Base-by-base conservation (phyloP, 169 alveolate species). In the Eimeria falciformis region DNA sequence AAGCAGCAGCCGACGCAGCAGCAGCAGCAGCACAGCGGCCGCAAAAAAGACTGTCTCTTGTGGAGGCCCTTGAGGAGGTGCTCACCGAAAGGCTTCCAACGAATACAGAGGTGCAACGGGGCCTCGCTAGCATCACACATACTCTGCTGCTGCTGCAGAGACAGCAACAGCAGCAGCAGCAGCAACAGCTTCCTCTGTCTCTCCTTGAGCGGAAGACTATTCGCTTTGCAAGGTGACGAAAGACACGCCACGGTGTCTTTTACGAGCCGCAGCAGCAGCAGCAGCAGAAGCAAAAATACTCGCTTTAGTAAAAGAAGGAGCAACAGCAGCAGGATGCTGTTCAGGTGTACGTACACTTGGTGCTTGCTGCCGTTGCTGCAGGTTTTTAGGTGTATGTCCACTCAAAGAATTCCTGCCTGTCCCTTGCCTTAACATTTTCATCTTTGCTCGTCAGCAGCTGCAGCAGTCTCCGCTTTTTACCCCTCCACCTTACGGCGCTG, bases 321-420 rank as follows among this genome's bases (percentile, higher is more conserved):
- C 50, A 69, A 23, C 82, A 69, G 82, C 82, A 69, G 55, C 50
- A 29, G 45, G 23, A 3, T 2, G 25, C 12, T 69, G 82, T 14
- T n/a, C 37, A 2, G 82, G 37, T 45, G 91, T 93, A 50, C 93
- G 89, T 4, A 86, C 69, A 47, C 93, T 93, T 65, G 96, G 96
- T n/a, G 50, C 93, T 9, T 94, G 55, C 92, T 9, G 91, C 81
- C 5, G 3, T 43, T 65, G 75, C 75, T 65, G 75, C 40, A 7
- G n/a, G n/a, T n/a, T n/a, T n/a, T n/a, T n/a, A n/a, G n/a, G n/a
- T n/a, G n/a, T n/a, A n/a, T n/a, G n/a, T n/a, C n/a, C n/a, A n/a
- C n/a, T n/a, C n/a, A n/a, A n/a, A n/a, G n/a, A n/a, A n/a, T n/a
- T n/a, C n/a, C n/a, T n/a, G n/a, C n/a, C n/a, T n/a, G n/a, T n/a